Base-by-base conservation (phyloP, 2,329 filamentous ascomycete species). In the Aspergillus costaricaensis region DNA sequence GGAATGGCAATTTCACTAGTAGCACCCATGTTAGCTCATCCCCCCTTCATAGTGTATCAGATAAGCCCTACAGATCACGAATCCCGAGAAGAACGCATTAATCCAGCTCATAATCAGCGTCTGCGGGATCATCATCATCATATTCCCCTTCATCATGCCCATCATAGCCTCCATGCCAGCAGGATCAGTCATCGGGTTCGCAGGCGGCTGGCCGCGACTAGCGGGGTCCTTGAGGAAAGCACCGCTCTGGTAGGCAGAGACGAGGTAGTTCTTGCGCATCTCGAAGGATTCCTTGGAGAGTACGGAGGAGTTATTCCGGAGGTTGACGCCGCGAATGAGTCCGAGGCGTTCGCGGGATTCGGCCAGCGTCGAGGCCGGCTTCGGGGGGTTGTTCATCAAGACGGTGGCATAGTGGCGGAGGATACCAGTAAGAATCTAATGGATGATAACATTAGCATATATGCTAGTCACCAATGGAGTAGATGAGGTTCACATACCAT, bases 111-210 rank as follows among this genome's bases (percentile, higher is more conserved):
- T 99, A 68, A 99, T 99, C 74, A 99, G 80, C 5, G 93, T 98
- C 79, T 99, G 96, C 52, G 95, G 95, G 60, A 99, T 92, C 82
- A 99, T 98, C 95, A 98, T 99, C 66, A 95, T 94, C 91, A 99
- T 96, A 75, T 99, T 96, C 60, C 93, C 93, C 86, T 99, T 99
- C 91, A 99, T 96, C 92, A 96, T 96, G 68, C 95, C 94, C 95
- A 99, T 99, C 95, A 99, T 99, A 68, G 93, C 94, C 74, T 99
- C 96, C 95, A 99, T 99, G 60, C 91, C 92, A 51, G 90, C 90
- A 21, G 96, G 96, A 76, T 99, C 95, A 10, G 90, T 91, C 86
- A 99, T 92, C 4, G 95, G 95, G 79, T 98, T 99, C 39, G 91
- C 87, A 19, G 92, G 89, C 3, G 92, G 90, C 79, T 97, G 91